Evolutionary conservation across 768 basidiomycete species (phyloP).

Genomic region (Lentinula sp.): DNA sequence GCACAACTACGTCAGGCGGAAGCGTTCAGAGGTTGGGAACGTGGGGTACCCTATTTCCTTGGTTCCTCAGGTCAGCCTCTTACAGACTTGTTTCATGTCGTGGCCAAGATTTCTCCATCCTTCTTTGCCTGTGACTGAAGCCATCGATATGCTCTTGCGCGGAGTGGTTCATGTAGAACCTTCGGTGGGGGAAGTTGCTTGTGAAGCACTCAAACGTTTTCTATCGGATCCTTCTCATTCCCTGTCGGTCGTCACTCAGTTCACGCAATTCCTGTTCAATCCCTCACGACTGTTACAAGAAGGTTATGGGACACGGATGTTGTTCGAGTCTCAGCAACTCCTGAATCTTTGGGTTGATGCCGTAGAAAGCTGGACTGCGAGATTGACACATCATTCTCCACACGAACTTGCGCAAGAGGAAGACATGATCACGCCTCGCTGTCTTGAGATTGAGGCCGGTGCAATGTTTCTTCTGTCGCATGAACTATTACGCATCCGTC

Average conservation of each 20-base stretch:
- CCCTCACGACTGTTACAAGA: constrained; percentile 58
- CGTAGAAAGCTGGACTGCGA: constrained; percentile 62
- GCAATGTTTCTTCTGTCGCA: constrained; percentile 71
- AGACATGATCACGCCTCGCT: constrained; percentile 35
- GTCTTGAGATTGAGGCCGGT: constrained; percentile 64
- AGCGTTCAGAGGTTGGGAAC: constrained; percentile 54
- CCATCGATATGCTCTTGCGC: constrained; percentile 72
- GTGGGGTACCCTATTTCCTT: constrained; percentile 63
- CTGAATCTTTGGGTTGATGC: constrained; percentile 69
- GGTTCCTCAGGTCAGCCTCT: constrained; percentile 58
- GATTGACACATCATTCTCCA: constrained; percentile 33
- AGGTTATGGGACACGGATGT: constrained; percentile 52
- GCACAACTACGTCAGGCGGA: constrained; percentile 59
- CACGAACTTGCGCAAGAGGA: constrained; percentile 35
- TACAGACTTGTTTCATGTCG: constrained; percentile 73
- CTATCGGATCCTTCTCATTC: constrained; percentile 55
- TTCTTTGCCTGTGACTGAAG: constrained; percentile 45
- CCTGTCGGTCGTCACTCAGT: constrained; percentile 52
- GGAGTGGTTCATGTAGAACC: constrained; percentile 87
- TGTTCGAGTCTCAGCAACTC: constrained; percentile 62
- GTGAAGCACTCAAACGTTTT: constrained; percentile 63
- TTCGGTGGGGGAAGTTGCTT: constrained; percentile 60
- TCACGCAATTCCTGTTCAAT: constrained; percentile 70
- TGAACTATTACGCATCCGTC: constrained; percentile 41
- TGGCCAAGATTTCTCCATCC: constrained; percentile 79